A percentile compares a stretch with the other conserved stretches of the same genome.
Evolutionary conservation across 176 grass and related monocot species (phyloP).

Genomic region (Carex myosuroides): DNA sequence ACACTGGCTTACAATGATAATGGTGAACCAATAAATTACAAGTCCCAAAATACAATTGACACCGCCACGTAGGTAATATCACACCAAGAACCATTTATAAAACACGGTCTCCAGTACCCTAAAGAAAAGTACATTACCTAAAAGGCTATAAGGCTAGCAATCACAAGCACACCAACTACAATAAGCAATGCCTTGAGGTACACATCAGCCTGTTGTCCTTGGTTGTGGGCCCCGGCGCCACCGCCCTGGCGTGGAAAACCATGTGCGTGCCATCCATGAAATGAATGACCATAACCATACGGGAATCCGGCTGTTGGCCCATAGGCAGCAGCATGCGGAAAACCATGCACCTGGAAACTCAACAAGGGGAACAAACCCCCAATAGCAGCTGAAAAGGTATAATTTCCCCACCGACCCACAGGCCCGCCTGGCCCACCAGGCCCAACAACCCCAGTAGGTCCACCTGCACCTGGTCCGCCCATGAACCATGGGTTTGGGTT

Average conservation of each 20-base stretch:
- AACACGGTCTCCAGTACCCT: background rate
- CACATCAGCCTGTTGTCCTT: constrained; percentile 55
- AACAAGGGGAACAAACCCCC: constrained; percentile 72
- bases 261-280: constrained; percentile 53
- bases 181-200: constrained; percentile 53
- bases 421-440: constrained; percentile 28
- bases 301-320: constrained; percentile 50
- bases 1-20: background rate
- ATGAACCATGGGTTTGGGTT: constrained; percentile 51
- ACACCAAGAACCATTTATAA: background rate
- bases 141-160: constrained; percentile 60
- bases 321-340: constrained; percentile 49
- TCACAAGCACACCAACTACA: constrained; percentile 54
- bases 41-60: constrained; percentile 9
- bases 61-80: background rate
- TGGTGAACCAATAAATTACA: background rate
- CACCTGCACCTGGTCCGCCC: constrained; percentile 33
- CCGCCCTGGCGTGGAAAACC: constrained; percentile 43
- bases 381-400: constrained; percentile 75
- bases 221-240: constrained; percentile 19
- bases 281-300: constrained; percentile 56
- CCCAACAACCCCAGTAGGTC: constrained; percentile 2
- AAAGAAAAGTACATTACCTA: constrained; percentile 28
- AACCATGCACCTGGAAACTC: constrained; percentile 83
- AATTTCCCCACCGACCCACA: constrained; percentile 57